Percentiles rank a stretch among this genome's conserved stretches.
phyloP scores from a whole-genome alignment of 148 eudicot genomes.

The Heliosperma pusillum region DNA sequence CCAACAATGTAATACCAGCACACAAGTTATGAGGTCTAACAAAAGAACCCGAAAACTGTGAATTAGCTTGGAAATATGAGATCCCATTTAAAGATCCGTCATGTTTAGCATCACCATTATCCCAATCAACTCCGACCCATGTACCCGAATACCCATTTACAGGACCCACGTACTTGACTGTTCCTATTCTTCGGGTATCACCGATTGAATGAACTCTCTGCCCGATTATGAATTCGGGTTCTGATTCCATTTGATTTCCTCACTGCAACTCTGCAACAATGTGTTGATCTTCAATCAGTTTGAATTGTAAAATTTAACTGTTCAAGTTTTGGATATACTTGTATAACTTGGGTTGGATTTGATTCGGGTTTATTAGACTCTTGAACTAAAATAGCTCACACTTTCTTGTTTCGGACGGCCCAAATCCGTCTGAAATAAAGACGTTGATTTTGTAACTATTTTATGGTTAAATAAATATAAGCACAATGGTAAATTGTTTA shows the following conservation, averaged over 20 bases:
- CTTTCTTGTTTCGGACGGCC: no score
- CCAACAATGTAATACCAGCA: constrained; percentile 55
- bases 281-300: no score
- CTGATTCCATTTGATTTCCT: constrained; percentile 21
- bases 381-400: no score
- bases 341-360: no score
- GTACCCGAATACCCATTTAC: constrained; percentile 65
- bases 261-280: background rate
- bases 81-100: constrained; percentile 77
- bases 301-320: no score
- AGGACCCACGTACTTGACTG: constrained; percentile 65
- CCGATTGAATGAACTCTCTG: constrained; percentile 67
- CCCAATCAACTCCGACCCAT: constrained; percentile 97
- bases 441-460: no score
- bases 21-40: constrained; percentile 55
- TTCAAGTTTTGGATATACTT: no score
- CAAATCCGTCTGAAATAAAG: no score
- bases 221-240: constrained; percentile 43
- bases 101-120: constrained; percentile 68
- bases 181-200: constrained; percentile 53
- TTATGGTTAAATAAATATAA: no score
- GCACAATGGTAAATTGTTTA: no score
- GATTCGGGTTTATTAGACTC: no score
- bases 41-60: constrained; percentile 56
- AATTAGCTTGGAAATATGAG: constrained; percentile 57